Conservation (phyloP, 257 asterid species). For the Ilex aquifolium region DNA sequence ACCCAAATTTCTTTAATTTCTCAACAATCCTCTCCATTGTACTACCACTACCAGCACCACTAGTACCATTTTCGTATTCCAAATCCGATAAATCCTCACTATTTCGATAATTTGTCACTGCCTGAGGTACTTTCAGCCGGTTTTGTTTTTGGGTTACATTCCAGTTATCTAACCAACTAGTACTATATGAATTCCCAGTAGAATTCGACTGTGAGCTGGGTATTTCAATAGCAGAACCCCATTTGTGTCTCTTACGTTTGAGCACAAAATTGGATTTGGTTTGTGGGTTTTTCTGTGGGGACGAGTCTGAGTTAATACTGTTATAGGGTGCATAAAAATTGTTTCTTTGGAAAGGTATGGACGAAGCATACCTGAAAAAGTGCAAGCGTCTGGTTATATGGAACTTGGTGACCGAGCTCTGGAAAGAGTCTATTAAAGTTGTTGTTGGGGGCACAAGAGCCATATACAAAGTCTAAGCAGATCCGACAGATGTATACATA, state of each 20-base stretch:
- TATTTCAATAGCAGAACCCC: constrained; percentile 18
- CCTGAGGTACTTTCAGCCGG: constrained; percentile 37
- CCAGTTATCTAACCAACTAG: constrained; percentile 83
- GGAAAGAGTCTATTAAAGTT: constrained; percentile 42
- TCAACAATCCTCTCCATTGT: constrained; percentile 93
- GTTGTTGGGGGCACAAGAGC: constrained; percentile 42
- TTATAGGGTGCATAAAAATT: constrained; percentile 17
- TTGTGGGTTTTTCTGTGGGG: constrained; percentile 26
- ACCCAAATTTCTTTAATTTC: constrained; percentile 83
- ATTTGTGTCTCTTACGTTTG: constrained; percentile 16
- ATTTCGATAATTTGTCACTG: constrained; percentile 46
- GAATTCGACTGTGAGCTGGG: constrained; percentile 13
- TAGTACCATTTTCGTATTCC: constrained; percentile 59
- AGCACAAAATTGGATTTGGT: constrained; percentile 33
- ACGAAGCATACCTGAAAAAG: constrained; percentile 42
- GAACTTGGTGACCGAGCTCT: constrained; percentile 46
- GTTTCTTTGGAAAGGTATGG: constrained; percentile 35
- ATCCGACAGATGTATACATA: neutral
- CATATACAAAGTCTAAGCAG: constrained; percentile 32
- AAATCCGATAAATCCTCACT: constrained; percentile 57
- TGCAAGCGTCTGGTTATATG: constrained; percentile 34
- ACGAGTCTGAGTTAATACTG: constrained; percentile 22
- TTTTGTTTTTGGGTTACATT: constrained; percentile 26
- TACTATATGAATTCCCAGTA: constrained; percentile 27
- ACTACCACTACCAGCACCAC: constrained; percentile 51